Evolutionary conservation across 1,139 yeast genomes (phyloP).

Genomic region (Hyphopichia burtonii): DNA sequence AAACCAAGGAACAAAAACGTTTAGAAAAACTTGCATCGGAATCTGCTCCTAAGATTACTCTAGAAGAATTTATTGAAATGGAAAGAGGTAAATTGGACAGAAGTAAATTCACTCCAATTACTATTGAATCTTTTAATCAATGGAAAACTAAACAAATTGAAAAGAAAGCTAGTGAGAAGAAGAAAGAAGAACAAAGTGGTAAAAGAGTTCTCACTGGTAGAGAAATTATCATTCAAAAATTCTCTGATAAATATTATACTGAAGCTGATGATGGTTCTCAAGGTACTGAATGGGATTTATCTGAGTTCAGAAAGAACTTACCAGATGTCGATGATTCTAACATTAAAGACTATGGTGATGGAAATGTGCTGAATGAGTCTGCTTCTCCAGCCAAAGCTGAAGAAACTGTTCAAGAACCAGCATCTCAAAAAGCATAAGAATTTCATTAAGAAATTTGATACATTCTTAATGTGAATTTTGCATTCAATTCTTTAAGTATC

Average conservation of each 20-base stretch:
- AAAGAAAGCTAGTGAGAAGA: constrained; percentile 60
- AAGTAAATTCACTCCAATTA: constrained; percentile 81
- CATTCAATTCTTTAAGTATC: neutral
- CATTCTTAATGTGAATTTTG: neutral
- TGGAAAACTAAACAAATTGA: constrained; percentile 78
- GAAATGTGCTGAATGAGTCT: constrained; percentile 6
- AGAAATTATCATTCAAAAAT: constrained; percentile 76
- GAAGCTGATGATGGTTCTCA: constrained; percentile 47
- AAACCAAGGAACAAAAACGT: constrained; percentile 93
- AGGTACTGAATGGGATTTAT: constrained; percentile 72
- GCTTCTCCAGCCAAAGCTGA: neutral
- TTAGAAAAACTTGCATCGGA: constrained; percentile 85
- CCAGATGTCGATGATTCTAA: constrained; percentile 38
- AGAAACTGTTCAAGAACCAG: neutral
- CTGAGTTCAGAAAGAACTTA: constrained; percentile 54
- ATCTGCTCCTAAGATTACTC: constrained; percentile 82
- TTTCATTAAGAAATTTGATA: neutral
- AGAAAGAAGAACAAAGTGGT: constrained; percentile 46
- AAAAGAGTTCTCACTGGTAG: constrained; percentile 68
- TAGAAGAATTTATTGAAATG: constrained; percentile 93
- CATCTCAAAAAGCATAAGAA: neutral
- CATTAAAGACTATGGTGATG: constrained; percentile 60
- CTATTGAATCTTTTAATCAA: constrained; percentile 72
- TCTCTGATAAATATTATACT: constrained; percentile 57
- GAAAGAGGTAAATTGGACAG: constrained; percentile 86